Conservation (phyloP, 2,329 filamentous ascomycete species). For the Aspergillus ruber region DNA sequence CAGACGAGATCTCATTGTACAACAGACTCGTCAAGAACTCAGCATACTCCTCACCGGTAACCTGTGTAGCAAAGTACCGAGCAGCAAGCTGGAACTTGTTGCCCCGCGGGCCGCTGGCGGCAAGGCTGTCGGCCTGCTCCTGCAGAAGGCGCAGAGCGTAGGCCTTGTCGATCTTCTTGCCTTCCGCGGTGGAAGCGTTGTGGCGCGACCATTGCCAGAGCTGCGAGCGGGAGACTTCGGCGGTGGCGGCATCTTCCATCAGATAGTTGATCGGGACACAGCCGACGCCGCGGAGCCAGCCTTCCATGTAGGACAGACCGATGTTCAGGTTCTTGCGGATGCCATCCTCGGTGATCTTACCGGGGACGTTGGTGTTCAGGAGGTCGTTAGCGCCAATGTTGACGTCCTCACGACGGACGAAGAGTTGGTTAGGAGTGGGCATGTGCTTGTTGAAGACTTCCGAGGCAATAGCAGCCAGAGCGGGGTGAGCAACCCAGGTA, state of each 20-base stretch:
- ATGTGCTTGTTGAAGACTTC: slow-evolving; percentile 98
- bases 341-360: slow-evolving; percentile 83
- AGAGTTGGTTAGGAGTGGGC: slow-evolving; percentile 96
- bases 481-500: slow-evolving; percentile 96
- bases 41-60: slow-evolving; percentile 94
- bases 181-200: slow-evolving; percentile 69
- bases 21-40: slow-evolving; percentile 86
- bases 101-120: slow-evolving; percentile 68
- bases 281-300: slow-evolving; percentile 88
- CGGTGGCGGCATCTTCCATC: slow-evolving; percentile 97
- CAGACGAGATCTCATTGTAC: slow-evolving; percentile 56
- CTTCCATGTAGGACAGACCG: slow-evolving; percentile 96
- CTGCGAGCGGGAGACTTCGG: slow-evolving; percentile 89
- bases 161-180: slow-evolving; percentile 86
- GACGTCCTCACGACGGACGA: slow-evolving; percentile 83
- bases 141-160: slow-evolving; percentile 81
- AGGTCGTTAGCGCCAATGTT: slow-evolving; percentile 80
- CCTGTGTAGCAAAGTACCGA: slow-evolving; percentile 86
- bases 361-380: slow-evolving; percentile 96
- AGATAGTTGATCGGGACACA: slow-evolving; percentile 97
- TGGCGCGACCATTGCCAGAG: slow-evolving; percentile 92
- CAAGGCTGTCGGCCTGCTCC: slow-evolving; percentile 73
- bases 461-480: slow-evolving; percentile 76
- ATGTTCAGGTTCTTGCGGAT: slow-evolving; percentile 98
- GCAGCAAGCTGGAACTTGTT: slow-evolving; percentile 89